Base-by-base conservation (phyloP, 352 stramenopile species). In the Globisporangium abappressorium region DNA sequence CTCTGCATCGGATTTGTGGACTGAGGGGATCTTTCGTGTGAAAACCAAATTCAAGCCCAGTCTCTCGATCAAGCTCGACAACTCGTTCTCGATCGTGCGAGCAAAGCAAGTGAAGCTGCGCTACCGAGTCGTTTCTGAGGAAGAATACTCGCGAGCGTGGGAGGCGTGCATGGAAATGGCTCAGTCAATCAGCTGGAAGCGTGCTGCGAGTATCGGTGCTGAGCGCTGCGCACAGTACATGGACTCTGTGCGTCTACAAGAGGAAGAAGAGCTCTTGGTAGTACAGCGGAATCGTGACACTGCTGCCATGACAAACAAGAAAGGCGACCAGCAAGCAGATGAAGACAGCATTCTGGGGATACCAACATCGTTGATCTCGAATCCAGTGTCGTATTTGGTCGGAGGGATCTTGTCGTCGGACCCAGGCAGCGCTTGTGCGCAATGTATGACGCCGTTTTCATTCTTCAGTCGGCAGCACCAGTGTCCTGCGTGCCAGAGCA, bases 131-230 rank as follows among this genome's bases (percentile, higher is more conserved):
- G 56, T 76, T 8, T 65, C 72, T 8, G 33, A 47, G 3, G 54
- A 26, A 11, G 71, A 80, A 3, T 92, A 88, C 57, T 62, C 68
- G 5, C 41, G 36, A 0, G 82, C 81, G 7, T 94, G 87, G 87
- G 71, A 85, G 66, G 76, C 80, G 3, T 92, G 81, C 51, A 54
- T 79, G 18, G 79, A 82, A 43, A 84, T 91, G 70, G 87, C 87
- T n/a, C 77, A 84, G 57, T 81, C 80, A 2, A 94, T 94, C 34
- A 83, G 70, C 30, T 94, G 86, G 86, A 94, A 94, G 38, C 66
- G 77, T 14, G 75, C 77, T 2, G 81, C 81, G 1, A 72, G 59
- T 20, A 55, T 56, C 36, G 85, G 81, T 4, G 59, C 71, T 34
- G 62, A 79, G 18, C 74, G 82, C 6, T 91, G 81, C 54, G 47